Percentiles rank a stretch among this genome's conserved stretches.
These are phyloP conservation scores for Stereocaulon alpinum DNA, from an alignment of 495 filamentous ascomycete species.

Conservation along the genomic window DNA sequence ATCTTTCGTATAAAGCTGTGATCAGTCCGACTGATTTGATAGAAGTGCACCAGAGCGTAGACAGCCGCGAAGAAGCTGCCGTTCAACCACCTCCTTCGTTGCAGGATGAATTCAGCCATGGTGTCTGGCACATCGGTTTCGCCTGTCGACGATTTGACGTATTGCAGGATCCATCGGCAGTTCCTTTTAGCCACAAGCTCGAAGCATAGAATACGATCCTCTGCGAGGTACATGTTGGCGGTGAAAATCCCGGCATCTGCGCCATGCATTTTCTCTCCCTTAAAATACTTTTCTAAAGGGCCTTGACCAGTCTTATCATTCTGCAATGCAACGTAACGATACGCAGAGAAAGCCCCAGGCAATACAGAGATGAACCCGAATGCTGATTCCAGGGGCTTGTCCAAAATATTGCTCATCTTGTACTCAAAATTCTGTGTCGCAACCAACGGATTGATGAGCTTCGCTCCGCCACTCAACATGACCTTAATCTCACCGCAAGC, in stretches of 20 bases:
- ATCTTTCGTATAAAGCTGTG: constrained; percentile 82
- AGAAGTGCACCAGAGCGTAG: constrained; percentile 89
- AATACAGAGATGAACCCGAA: constrained; percentile 98
- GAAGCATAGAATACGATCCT: constrained; percentile 98
- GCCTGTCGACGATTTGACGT: constrained; percentile 91
- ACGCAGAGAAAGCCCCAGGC: constrained; percentile 96
- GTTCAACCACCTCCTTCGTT: constrained; percentile 95
- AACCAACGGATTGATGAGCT: constrained; percentile 85
- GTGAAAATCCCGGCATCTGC: constrained; percentile 94
- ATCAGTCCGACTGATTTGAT: constrained; percentile 84
- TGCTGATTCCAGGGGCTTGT: constrained; percentile 93
- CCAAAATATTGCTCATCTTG: constrained; percentile 99
- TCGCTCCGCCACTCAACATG: constrained; percentile 87
- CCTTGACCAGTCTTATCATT: constrained; percentile 92
- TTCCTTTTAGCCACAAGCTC: constrained; percentile 97
- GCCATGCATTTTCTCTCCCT: constrained; percentile 96
- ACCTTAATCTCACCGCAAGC: constrained; percentile 99
- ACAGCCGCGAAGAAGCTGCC: constrained; percentile 97
- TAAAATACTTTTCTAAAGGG: constrained; percentile 93
- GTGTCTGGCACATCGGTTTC: constrained; percentile 97
- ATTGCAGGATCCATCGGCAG: constrained; percentile 92
- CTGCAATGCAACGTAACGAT: constrained; percentile 86
- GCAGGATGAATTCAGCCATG: constrained; percentile 91
- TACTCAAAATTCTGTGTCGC: constrained; percentile 99
- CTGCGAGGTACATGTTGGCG: constrained; percentile 98